These are phyloP conservation scores for Thermothelomyces thermophilus DNA, from an alignment of 2,329 filamentous ascomycete genomes.

Conservation along the genomic window DNA sequence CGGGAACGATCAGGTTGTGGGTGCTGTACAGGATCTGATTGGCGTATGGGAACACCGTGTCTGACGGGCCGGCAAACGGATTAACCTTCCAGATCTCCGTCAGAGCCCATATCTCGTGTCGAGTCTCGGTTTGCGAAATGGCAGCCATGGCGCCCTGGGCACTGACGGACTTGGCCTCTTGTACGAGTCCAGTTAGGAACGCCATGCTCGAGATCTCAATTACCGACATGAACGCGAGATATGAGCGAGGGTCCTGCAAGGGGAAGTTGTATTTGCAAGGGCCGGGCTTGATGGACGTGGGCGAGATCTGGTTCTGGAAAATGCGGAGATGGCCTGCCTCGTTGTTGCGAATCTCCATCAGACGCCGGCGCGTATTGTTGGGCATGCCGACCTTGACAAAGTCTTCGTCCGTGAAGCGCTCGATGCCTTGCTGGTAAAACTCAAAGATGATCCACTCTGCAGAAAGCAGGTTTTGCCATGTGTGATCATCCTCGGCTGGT, in stretches of 20 bases:
- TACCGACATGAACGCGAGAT: conserved; percentile 19
- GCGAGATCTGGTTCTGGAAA: conserved; percentile 24
- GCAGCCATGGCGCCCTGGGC: conserved; percentile 17
- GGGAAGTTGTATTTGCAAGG: conserved; percentile 21
- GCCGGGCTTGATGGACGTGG: conserved; percentile 21
- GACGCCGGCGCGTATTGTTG: conserved; percentile 13
- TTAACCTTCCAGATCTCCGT: conserved; percentile 19
- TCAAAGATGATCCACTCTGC: conserved; percentile 25
- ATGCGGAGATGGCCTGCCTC: conserved; percentile 24
- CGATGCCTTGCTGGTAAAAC: conserved; percentile 23
- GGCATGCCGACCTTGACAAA: conserved; percentile 17
- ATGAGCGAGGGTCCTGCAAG: conserved; percentile 14
- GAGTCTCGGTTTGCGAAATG: conserved; percentile 20
- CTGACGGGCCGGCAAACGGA: conserved; percentile 20
- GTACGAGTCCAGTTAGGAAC: conserved; percentile 20
- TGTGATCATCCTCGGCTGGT: conserved; percentile 17
- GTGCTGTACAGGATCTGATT: conserved; percentile 22
- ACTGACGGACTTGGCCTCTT: conserved; percentile 6
- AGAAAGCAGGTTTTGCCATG: conserved; percentile 22
- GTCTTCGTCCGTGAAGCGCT: conserved; percentile 16
- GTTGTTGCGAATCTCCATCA: conserved; percentile 25
- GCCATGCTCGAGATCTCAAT: conserved; percentile 23
- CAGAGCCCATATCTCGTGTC: conserved; percentile 20
- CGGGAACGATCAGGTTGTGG: conserved; percentile 17
- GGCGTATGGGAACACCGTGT: conserved; percentile 22